Base-by-base conservation (phyloP, 306 rosid species). In the Dryas octopetala region DNA sequence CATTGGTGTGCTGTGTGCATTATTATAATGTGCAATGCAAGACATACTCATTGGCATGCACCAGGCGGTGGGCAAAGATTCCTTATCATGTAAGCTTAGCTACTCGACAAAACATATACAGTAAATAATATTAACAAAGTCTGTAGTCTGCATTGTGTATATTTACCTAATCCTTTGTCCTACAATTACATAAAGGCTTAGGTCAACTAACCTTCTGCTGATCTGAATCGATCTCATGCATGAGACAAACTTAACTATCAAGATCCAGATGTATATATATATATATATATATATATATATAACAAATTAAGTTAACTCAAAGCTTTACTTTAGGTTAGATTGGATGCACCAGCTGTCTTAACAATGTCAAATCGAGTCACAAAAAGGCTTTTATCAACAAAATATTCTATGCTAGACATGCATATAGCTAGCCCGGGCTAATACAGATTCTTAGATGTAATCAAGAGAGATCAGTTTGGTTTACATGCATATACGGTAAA, bases 161-260 rank as follows among this genome's bases (percentile, higher is more conserved):
- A 26, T 51, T 59, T 54, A 86, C 86, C 87, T 79, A 86, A 80
- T 50, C 32, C n/a, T 15, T 17, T 11, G 28, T 15, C 78, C 70
- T 86, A 74, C 57, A 65, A 80, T 47, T n/a, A 38, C 55, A 65
- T 13, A 61, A 54, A 23, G 83, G 84, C 16, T 74, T 85, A 79
- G 92, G 80, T 83, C 83, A 85, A 84, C 92, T 65, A 84, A 81
- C 80, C 77, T 74, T 44, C 16, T 71, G 19, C 52, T 63, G 61
- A 62, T 70, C 43, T 45, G 48, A 78, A 65, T 23, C 23, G 23
- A 23, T 59, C 57, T 58, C 67, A 58, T 16, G 17, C 65, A 50
- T 77, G 49, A 46, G 74, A 70, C 78, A 64, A 70, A 55, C 16
- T 7, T 28, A 16, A 71, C 32, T 43, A n/a, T 44, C 52, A 16